Conservation (phyloP, 805 yeast genomes). For the Candida pseudofarinosa region DNA sequence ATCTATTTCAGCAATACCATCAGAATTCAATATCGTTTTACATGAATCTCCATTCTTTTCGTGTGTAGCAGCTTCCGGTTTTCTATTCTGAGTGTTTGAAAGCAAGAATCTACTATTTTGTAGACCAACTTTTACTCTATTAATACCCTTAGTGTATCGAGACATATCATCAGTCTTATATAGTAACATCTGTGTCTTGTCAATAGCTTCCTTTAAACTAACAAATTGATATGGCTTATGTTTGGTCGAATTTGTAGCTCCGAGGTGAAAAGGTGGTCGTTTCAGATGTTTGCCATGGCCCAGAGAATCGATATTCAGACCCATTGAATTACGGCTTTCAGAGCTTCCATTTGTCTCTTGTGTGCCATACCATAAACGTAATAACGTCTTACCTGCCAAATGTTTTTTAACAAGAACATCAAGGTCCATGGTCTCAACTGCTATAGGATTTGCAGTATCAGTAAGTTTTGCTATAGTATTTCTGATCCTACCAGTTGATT, state of each 20-base stretch:
- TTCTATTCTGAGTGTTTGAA: conserved; percentile 1
- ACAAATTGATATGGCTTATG: conserved; percentile 21
- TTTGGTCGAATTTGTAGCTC: not conserved
- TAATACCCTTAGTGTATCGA: conserved; percentile 30
- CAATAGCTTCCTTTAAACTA: conserved; percentile 32
- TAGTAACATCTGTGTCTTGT: conserved; percentile 11
- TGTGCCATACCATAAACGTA: conserved; percentile 22
- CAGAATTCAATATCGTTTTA: not conserved
- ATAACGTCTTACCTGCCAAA: conserved; percentile 30
- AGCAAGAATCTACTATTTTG: conserved; percentile 17
- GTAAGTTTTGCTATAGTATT: conserved; percentile 32
- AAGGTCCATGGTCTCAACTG: conserved; percentile 39
- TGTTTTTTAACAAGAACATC: conserved; percentile 28
- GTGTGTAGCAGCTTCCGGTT: not conserved
- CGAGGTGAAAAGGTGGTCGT: not conserved
- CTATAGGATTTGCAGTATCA: conserved; percentile 31
- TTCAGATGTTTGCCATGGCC: conserved; percentile 5
- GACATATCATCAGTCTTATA: conserved; percentile 16
- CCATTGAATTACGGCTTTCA: conserved; percentile 9
- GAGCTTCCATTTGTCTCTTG: conserved; percentile 6
- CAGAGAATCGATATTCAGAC: conserved; percentile 5
- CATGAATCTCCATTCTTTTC: not conserved
- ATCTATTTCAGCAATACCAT: not conserved
- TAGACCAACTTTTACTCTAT: conserved; percentile 31
- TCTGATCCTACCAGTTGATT: conserved; percentile 26